Evolutionary conservation across 2,329 filamentous ascomycete species (phyloP).

Genomic region (Verticillium nubilum): DNA sequence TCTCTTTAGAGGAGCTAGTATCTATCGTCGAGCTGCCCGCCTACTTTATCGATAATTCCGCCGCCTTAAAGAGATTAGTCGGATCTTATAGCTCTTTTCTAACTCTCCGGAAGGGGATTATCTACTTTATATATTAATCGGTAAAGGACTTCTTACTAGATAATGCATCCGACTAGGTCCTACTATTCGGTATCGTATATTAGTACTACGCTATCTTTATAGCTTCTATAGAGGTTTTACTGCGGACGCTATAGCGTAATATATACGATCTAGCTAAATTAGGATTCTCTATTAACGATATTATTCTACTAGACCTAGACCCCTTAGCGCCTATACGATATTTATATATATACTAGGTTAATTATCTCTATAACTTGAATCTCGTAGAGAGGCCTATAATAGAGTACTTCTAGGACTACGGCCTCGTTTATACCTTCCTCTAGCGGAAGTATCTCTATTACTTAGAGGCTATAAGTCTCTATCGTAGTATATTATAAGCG

Average conservation of each 20-base stretch:
- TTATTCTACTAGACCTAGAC: conserved; percentile 9
- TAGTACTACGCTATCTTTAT: conserved; percentile 25
- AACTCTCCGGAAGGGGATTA: conserved; percentile 22
- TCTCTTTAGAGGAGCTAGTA: not conserved
- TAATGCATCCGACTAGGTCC: conserved; percentile 17
- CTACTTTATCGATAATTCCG: not conserved
- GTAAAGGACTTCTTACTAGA: conserved; percentile 33
- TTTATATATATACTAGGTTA: conserved; percentile 16
- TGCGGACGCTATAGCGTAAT: conserved; percentile 22
- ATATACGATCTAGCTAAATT: conserved; percentile 23
- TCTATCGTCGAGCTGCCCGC: not conserved
- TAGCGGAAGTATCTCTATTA: conserved; percentile 30
- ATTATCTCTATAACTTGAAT: no score
- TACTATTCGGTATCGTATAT: conserved; percentile 17
- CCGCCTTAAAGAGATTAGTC: conserved; percentile 21
- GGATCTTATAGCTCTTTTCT: conserved; percentile 34
- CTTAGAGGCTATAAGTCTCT: conserved; percentile 35
- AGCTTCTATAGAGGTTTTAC: conserved; percentile 25
- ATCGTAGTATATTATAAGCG: conserved; percentile 14
- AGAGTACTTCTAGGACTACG: conserved; percentile 16
- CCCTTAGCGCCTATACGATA: conserved; percentile 13
- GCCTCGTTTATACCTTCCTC: conserved; percentile 25
- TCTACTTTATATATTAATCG: conserved; percentile 36
- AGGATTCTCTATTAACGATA: conserved; percentile 6
- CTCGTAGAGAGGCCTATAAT: conserved; percentile 1